Evolutionary conservation across 768 basidiomycete genomes (phyloP).

Genomic region (Termitomyces sp.): DNA sequence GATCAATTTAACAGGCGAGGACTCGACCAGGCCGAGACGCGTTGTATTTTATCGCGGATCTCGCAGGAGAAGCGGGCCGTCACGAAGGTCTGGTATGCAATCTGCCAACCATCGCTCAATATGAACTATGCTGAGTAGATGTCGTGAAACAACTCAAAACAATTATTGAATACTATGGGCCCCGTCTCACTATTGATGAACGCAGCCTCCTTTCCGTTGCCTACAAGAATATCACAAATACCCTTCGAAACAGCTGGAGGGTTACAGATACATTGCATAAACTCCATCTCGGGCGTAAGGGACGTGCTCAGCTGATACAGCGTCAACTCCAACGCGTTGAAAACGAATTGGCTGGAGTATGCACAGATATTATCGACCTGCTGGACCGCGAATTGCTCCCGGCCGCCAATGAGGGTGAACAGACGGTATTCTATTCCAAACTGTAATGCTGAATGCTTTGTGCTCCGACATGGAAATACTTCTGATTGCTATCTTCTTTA

Average conservation of each 20-base stretch:
- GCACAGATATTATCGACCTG: constrained; percentile 73
- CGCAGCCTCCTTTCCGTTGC: constrained; percentile 86
- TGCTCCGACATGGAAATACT: neutral
- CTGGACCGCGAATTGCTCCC: constrained; percentile 47
- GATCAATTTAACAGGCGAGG: constrained; percentile 8
- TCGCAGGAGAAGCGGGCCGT: constrained; percentile 85
- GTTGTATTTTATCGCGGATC: constrained; percentile 63
- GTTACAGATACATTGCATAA: constrained; percentile 73
- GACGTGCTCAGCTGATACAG: constrained; percentile 63
- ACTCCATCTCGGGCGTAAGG: constrained; percentile 41
- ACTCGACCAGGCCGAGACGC: constrained; percentile 27
- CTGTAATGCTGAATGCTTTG: constrained; percentile 43
- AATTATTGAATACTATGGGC: constrained; percentile 61
- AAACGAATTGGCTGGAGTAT: constrained; percentile 68
- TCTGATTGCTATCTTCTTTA: constrained; percentile 7
- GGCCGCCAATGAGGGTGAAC: constrained; percentile 67
- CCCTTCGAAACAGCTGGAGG: constrained; percentile 81
- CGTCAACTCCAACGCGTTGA: constrained; percentile 74
- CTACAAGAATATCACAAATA: constrained; percentile 87
- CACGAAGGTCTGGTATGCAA: constrained; percentile 59
- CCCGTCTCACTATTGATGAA: constrained; percentile 75
- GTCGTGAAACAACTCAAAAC: constrained; percentile 76
- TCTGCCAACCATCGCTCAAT: neutral
- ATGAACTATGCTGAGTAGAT: constrained; percentile 35
- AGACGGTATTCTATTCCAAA: constrained; percentile 88